Percentiles rank a stretch among this genome's conserved stretches.
Evolutionary conservation across 2,329 filamentous ascomycete species (phyloP).

Genomic region (Trichoderma koningiopsis): DNA sequence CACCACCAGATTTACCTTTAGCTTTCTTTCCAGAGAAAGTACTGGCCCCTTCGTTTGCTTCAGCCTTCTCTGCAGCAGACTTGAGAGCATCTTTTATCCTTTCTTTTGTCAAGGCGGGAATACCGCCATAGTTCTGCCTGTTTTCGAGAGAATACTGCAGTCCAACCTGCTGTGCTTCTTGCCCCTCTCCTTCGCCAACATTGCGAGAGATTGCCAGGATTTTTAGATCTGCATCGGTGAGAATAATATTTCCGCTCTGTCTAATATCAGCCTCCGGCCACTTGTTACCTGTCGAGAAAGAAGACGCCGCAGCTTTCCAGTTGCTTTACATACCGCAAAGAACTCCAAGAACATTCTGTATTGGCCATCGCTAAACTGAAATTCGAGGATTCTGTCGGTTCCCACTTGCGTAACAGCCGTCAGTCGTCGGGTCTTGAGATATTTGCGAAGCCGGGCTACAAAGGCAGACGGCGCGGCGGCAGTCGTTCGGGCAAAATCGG

Average conservation of each 20-base stretch:
- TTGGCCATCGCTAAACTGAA: conserved; percentile 88
- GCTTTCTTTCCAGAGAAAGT: conserved; percentile 57
- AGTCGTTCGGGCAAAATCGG: conserved; percentile 84
- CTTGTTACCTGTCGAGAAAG: not conserved
- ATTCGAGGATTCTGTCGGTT: conserved; percentile 89
- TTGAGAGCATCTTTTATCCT: conserved; percentile 70
- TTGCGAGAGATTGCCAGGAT: conserved; percentile 80
- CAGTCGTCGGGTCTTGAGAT: conserved; percentile 81
- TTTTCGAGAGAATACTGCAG: conserved; percentile 77
- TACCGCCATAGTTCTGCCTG: conserved; percentile 78
- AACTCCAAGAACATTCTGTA: conserved; percentile 92
- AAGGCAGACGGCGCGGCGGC: conserved; percentile 83
- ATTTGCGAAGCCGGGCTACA: conserved; percentile 82
- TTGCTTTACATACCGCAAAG: conserved; percentile 62
- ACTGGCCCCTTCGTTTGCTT: conserved; percentile 43
- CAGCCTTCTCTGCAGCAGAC: conserved; percentile 62
- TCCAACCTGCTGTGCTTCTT: conserved; percentile 79
- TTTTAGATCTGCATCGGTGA: conserved; percentile 82
- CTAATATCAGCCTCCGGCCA: conserved; percentile 1
- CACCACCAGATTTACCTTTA: conserved; percentile 73
- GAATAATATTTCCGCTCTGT: conserved; percentile 84
- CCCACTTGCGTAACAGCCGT: conserved; percentile 83
- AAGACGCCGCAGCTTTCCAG: not conserved
- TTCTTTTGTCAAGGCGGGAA: conserved; percentile 74
- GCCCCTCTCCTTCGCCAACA: conserved; percentile 78